phyloP scores from a whole-genome alignment of 169 alveolate genomes.

The Cryptosporidium andersoni region DNA sequence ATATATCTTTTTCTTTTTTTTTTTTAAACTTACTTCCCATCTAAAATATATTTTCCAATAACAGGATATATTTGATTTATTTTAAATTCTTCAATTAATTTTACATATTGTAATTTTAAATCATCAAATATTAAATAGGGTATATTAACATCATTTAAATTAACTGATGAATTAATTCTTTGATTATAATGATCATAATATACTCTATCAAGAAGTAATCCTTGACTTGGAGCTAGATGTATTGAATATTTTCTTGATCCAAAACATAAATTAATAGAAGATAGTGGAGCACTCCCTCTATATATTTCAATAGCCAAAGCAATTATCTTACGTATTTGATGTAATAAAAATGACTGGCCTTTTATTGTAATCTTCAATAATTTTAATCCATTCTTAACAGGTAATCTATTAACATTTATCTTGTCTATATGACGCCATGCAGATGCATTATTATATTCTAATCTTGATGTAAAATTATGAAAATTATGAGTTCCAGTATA shows the following conservation, averaged over 20 bases:
- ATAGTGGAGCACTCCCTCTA: slow-evolving; percentile 80
- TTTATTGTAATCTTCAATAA: slow-evolving; percentile 76
- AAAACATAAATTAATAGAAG: slow-evolving; percentile 76
- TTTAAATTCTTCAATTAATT: slow-evolving; percentile 39
- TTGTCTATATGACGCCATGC: slow-evolving; percentile 81
- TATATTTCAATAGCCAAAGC: slow-evolving; percentile 80
- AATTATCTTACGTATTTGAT: slow-evolving; percentile 85
- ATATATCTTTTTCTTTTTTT: background rate
- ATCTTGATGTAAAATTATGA: slow-evolving; percentile 80
- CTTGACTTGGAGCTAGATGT: slow-evolving; percentile 72
- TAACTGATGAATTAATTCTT: slow-evolving; percentile 38
- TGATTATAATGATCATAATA: slow-evolving; percentile 54
- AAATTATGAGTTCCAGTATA: slow-evolving; percentile 83
- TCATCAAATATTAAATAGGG: slow-evolving; percentile 22
- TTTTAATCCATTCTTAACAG: background rate
- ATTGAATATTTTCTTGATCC: slow-evolving; percentile 60
- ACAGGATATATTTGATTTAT: slow-evolving; percentile 6
- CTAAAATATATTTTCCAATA: background rate
- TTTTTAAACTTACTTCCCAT: background rate
- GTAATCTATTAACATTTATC: slow-evolving; percentile 39
- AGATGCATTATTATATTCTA: slow-evolving; percentile 75
- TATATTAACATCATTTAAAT: slow-evolving; percentile 12
- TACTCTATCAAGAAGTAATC: slow-evolving; percentile 67
- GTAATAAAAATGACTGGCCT: slow-evolving; percentile 84
- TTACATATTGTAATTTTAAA: slow-evolving; percentile 18